These are phyloP conservation scores for Wickerhamiella shivajii DNA, from an alignment of 805 yeast species.

Conservation along the genomic window DNA sequence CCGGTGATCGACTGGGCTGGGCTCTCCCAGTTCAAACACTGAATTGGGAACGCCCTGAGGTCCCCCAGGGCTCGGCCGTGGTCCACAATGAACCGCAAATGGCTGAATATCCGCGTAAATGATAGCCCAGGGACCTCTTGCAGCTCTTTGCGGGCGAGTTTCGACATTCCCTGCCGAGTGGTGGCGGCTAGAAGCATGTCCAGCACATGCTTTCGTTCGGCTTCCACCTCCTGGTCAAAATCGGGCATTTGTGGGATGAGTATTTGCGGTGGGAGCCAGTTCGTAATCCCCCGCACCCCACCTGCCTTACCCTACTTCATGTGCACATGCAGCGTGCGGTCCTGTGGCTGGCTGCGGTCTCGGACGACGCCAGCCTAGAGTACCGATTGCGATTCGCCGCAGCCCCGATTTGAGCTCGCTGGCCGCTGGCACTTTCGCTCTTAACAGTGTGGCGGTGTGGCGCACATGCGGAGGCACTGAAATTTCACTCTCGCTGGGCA, in stretches of 20 bases:
- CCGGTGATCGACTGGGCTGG: conserved; percentile 54
- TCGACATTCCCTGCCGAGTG: conserved; percentile 4
- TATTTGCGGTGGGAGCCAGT: too few species aligned
- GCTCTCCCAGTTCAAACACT: conserved; percentile 56
- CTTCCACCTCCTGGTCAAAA: neutral
- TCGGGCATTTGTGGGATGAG: too few species aligned
- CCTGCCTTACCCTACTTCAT: too few species aligned
- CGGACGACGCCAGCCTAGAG: too few species aligned
- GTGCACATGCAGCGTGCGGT: too few species aligned
- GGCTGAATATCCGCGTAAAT: conserved; percentile 38
- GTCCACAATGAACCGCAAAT: conserved; percentile 41
- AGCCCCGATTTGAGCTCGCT: too few species aligned
- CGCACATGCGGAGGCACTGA: neutral
- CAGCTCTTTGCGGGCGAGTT: conserved; percentile 23
- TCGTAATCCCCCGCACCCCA: too few species aligned
- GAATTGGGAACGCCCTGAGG: conserved; percentile 45
- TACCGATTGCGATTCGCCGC: too few species aligned
- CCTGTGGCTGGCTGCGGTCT: too few species aligned
- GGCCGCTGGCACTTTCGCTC: too few species aligned
- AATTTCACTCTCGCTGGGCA: neutral
- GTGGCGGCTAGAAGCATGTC: conserved; percentile 6
- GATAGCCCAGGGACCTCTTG: conserved; percentile 43
- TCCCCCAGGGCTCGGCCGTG: conserved; percentile 43
- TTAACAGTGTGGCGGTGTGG: too few species aligned
- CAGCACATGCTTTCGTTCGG: conserved; percentile 6